A percentile compares a stretch with the other conserved stretches of the same genome.
Evolutionary conservation across 345 rosid genomes (phyloP).

Genomic region (Corchorus olitorius): DNA sequence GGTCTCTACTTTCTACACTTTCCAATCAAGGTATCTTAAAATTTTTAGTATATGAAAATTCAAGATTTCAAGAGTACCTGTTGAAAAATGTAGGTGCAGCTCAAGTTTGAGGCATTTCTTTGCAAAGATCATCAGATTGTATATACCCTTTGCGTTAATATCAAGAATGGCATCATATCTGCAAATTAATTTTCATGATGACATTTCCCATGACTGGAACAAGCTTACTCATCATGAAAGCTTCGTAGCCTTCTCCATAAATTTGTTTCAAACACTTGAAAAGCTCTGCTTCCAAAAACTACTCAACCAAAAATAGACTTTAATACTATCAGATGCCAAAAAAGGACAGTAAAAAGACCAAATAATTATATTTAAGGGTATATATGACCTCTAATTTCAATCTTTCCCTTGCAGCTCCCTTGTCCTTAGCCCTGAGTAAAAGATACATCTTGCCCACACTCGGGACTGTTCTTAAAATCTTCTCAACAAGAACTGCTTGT

Average conservation of each 20-base stretch:
- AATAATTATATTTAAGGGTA: too few relatives aligned
- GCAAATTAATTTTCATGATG: constrained; percentile 20
- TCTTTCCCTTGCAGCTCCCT: neutral
- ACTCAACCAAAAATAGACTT: too few relatives aligned
- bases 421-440: constrained; percentile 31
- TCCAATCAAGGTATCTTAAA: neutral
- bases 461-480: constrained; percentile 36
- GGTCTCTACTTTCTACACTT: too few relatives aligned
- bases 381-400: constrained; percentile 28
- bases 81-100: constrained; percentile 72
- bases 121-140: constrained; percentile 60
- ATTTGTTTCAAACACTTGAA: constrained; percentile 25
- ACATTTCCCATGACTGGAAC: constrained; percentile 41
- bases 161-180: constrained; percentile 72
- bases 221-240: constrained; percentile 34
- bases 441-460: constrained; percentile 32
- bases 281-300: constrained; percentile 22
- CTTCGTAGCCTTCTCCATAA: constrained; percentile 32
- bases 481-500: constrained; percentile 24
- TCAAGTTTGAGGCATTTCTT: constrained; percentile 59
- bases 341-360: too few relatives aligned
- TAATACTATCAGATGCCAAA: too few relatives aligned
- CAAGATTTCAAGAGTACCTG: constrained; percentile 34
- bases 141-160: constrained; percentile 64
- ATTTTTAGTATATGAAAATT: neutral